Evolutionary conservation across 1,139 yeast genomes (phyloP).

Genomic region (Casaregolazyma suthepensis): DNA sequence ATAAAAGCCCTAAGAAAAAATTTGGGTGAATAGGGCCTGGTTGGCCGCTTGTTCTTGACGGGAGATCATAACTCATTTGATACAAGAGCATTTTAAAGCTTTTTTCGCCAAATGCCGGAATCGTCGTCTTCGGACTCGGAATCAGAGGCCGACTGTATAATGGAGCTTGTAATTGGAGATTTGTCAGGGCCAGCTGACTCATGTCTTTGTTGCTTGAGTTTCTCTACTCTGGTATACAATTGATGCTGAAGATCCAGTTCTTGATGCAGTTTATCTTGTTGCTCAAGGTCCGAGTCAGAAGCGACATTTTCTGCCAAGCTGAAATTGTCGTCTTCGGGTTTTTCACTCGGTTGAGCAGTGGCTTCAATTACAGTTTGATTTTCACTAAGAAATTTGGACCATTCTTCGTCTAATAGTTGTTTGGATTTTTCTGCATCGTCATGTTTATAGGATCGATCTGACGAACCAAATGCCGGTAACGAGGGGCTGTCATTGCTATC

Average conservation of each 20-base stretch:
- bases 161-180: not conserved
- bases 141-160: not conserved
- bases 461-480: not conserved
- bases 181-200: not conserved
- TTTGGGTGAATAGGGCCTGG: not conserved
- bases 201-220: constrained; percentile 11
- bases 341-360: constrained; percentile 4
- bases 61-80: not conserved
- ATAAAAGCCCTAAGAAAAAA: not conserved
- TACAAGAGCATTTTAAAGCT: not conserved
- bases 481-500: not conserved
- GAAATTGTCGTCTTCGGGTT: not conserved
- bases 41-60: not conserved
- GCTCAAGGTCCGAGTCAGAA: constrained; percentile 10
- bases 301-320: not conserved
- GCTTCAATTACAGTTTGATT: constrained; percentile 8
- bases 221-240: constrained; percentile 10
- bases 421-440: not conserved
- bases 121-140: constrained; percentile 9
- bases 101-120: constrained; percentile 6
- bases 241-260: constrained; percentile 12
- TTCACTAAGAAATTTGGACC: constrained; percentile 20
- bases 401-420: constrained; percentile 15
- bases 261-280: constrained; percentile 10
- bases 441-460: not conserved